Percentiles rank a stretch among this genome's conserved stretches.
These are phyloP conservation scores for Anthoceros angustus DNA, from an alignment of 225 moss, liverwort and hornwort genomes.

Conservation along the genomic window DNA sequence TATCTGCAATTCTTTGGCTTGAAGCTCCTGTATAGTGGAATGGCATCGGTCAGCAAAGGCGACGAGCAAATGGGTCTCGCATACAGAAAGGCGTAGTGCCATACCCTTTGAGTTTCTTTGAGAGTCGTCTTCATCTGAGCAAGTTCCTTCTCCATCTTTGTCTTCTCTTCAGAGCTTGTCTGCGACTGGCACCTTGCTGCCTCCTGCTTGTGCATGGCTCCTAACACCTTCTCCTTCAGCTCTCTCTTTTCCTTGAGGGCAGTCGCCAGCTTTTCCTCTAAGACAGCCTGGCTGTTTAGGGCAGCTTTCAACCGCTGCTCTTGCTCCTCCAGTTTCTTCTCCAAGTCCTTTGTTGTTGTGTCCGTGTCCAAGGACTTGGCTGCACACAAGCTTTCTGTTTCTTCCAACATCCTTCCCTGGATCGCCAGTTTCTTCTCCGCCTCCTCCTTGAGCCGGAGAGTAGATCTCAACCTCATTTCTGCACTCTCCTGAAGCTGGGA, in stretches of 20 bases:
- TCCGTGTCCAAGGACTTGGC: background rate
- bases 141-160: background rate
- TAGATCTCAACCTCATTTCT: background rate
- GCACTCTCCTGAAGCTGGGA: constrained; percentile 2
- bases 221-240: constrained; percentile 1
- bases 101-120: background rate
- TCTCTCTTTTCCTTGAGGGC: background rate
- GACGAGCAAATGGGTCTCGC: background rate
- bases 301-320: background rate
- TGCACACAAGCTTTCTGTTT: background rate
- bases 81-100: background rate
- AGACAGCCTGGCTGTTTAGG: background rate
- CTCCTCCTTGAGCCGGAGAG: background rate
- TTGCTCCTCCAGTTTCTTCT: background rate
- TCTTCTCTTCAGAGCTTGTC: background rate
- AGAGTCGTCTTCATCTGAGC: background rate
- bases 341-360: background rate
- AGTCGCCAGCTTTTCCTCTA: background rate
- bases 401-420: background rate
- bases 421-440: background rate
- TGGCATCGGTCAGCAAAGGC: background rate
- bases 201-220: background rate
- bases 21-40: background rate
- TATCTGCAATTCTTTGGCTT: background rate
- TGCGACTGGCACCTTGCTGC: background rate